Evolutionary conservation across 2,329 filamentous ascomycete species (phyloP), one percentile per base, ranked within the genome.

Genomic region (Ophiostoma sp.): DNA sequence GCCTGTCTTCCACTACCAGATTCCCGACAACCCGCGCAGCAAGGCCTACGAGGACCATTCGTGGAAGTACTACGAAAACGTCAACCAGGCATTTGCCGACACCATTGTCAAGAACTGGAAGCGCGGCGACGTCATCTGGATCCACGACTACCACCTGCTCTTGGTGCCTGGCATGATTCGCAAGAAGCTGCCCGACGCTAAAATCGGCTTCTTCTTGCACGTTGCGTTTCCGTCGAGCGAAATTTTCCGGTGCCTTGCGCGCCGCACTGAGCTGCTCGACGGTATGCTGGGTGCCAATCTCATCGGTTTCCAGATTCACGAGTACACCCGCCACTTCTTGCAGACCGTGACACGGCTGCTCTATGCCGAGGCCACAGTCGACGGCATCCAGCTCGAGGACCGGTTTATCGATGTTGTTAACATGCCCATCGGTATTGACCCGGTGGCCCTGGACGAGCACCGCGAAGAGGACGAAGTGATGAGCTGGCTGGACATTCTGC

Each of bases 1-100:
- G 94, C 94, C 94, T 0, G 93, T 97, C 70, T 96, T 98, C 78
- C 93, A 98, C 79, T 98, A 98, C 77, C 93, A 97, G 78, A 96
- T 98, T 70, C 95, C 94, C 0, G 95, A 98, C 76, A 96, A 96
- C 76, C 94, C 94, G 40, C 97, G 97, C 83, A 97, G 93, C 86
- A 98, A 98, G 78, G 94, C 94, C 0, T 98, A 97, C 77, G 90
- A 96, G 77, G 94, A 98, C 74, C 93, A 98, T 78, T 97, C 93
- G 0, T 98, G 93, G 92, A 86, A 93, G 73, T 96, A 92, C 81
- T 98, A 98, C 75, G 90, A 93, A 76, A 92, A 91, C 67, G 85
- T 97, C 75, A 97, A 97, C 79, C 90, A 95, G 77, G 92, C 90
- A 3, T 97, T 98, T 78, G 94, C 94, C 44, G 91, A 97, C 76